phyloP scores from a whole-genome alignment of 371 early-diverging fungal genomes.

The Mortierella sp. region DNA sequence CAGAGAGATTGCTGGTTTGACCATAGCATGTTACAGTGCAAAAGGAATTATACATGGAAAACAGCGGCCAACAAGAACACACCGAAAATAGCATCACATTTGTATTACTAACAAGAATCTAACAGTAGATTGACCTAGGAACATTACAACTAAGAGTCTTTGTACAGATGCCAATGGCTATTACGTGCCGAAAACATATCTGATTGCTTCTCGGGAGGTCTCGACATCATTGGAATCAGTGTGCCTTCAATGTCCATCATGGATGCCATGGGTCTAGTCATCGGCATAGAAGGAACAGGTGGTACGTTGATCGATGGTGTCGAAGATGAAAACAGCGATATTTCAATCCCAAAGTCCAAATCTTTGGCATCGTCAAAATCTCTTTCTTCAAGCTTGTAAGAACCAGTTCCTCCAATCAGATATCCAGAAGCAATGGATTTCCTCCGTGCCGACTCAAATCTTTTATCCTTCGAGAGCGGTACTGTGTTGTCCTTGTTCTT shows the following conservation, averaged over 20 bases:
- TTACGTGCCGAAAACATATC: background rate
- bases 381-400: background rate
- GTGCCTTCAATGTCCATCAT: conserved; percentile 33
- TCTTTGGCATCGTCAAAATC: background rate
- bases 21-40: too few relatives aligned
- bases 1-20: too few relatives aligned
- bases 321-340: conserved; percentile 17
- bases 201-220: conserved; percentile 1
- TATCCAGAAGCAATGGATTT: conserved; percentile 43
- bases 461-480: conserved; percentile 29
- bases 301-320: conserved; percentile 20
- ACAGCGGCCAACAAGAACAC: too few relatives aligned
- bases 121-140: too few relatives aligned
- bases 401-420: background rate
- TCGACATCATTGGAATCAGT: conserved; percentile 14
- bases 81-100: too few relatives aligned
- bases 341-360: conserved; percentile 13
- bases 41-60: too few relatives aligned
- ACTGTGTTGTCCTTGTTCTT: conserved; percentile 27
- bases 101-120: too few relatives aligned
- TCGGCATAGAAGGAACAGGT: conserved; percentile 16
- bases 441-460: conserved; percentile 33
- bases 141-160: background rate
- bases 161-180: conserved; percentile 18
- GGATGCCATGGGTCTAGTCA: conserved; percentile 21